phyloP scores from a whole-genome alignment of 2,329 filamentous ascomycete genomes.

The Nigrograna mackinnonii region DNA sequence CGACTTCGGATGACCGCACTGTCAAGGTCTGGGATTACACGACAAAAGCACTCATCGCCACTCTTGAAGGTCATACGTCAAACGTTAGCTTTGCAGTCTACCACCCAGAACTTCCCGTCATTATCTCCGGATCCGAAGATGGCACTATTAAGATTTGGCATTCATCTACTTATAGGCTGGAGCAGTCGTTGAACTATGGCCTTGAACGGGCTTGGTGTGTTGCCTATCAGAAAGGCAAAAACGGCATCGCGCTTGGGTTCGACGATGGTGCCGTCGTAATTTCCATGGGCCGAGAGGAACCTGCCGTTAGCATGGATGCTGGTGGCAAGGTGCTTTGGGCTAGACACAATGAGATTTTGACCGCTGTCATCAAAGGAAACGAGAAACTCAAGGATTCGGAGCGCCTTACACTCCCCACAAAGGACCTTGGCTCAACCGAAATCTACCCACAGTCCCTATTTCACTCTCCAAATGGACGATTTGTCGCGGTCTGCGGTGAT shows the following conservation, averaged over 20 bases:
- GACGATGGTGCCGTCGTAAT: conserved; percentile 97
- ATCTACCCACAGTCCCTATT: conserved; percentile 93
- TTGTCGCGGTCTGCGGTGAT: conserved; percentile 89
- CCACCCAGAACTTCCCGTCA: conserved; percentile 93
- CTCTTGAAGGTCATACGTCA: conserved; percentile 93
- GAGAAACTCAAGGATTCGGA: conserved; percentile 89
- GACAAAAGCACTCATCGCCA: conserved; percentile 95
- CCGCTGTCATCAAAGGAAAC: conserved; percentile 90
- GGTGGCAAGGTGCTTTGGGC: conserved; percentile 98
- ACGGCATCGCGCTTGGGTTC: conserved; percentile 93
- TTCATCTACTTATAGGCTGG: conserved; percentile 93
- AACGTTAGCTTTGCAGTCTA: conserved; percentile 99
- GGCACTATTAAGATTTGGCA: conserved; percentile 99
- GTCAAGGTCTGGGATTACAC: conserved; percentile 99
- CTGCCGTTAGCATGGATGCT: conserved; percentile 94
- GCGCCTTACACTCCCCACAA: conserved; percentile 82
- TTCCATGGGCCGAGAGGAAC: conserved; percentile 96
- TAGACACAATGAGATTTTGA: conserved; percentile 91
- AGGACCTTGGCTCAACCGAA: conserved; percentile 95
- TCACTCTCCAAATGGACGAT: conserved; percentile 94
- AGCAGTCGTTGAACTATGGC: conserved; percentile 95
- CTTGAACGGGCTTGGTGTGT: conserved; percentile 98
- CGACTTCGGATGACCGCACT: conserved; percentile 93
- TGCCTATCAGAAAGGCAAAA: conserved; percentile 90
- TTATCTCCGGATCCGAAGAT: conserved; percentile 97